Evolutionary conservation across 2,329 filamentous ascomycete species (phyloP), one percentile per base, ranked within the genome.

Genomic region (Penicillium aurantiogriseum): DNA sequence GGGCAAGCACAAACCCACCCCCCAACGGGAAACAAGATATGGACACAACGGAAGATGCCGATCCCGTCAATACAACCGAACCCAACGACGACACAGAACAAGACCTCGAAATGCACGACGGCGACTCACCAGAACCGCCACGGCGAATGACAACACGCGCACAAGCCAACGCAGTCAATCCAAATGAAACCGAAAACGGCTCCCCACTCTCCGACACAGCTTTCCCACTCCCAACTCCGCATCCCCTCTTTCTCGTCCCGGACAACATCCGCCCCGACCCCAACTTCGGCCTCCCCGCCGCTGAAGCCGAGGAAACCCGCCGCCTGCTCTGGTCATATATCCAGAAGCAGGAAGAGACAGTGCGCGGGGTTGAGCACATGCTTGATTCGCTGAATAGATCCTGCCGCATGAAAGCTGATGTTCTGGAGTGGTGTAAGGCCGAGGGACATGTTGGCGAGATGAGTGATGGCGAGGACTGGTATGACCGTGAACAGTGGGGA

Each of bases 381-480:
- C 79, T 84, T 45, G 75, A 79, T 5, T 83, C 81, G n/a, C 70
- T 88, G 48, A 74, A 84, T 54, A 78, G 80, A 56, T 83, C 84
- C n/a, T 81, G 84, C 60, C 79, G 83, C 44, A 81, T 86, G 80
- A 77, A 85, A 56, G 79, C 82, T 42, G 78, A 83, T 36, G 83
- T 88, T 1, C 81, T 81, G 64, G 80, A 83, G 59, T 85, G 82
- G 79, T 82, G 80, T 66, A 86, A 85, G 67, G 83, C 85, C 0
- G 85, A 87, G 66, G 85, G 77, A 6, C 85, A 88, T 69, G 73
- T 86, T 17, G 84, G 84, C 5, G 85, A 88, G 67, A 82, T 87
- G 83, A 86, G 83, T 52, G 85, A 88, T 65, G 85, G 85, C 2
- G 85, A 88, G 72, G 85, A 88, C 65, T 88, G 85, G 85, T 85